Evolutionary conservation across 2,329 filamentous ascomycete genomes (phyloP).

Genomic region (Penicillium hesseltinei): DNA sequence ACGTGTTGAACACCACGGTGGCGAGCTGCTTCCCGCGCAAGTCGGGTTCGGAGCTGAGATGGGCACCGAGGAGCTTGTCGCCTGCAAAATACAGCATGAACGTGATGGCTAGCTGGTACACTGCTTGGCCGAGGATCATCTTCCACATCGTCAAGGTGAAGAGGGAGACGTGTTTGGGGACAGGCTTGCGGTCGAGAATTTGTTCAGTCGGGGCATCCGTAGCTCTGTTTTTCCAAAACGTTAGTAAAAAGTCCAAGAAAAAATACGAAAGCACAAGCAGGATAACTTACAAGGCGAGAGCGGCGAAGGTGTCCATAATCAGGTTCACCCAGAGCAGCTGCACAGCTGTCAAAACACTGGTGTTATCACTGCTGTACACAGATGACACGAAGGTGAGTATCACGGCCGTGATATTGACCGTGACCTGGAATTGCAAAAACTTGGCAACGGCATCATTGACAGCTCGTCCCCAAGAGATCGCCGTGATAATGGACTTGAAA

Average conservation of each 20-base stretch:
- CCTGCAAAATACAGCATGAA: slow-evolving; percentile 81
- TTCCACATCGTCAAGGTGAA: slow-evolving; percentile 98
- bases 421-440: slow-evolving; percentile 64
- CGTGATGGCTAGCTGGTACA: slow-evolving; percentile 79
- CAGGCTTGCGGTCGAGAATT: slow-evolving; percentile 76
- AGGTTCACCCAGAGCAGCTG: slow-evolving; percentile 95
- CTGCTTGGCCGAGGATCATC: slow-evolving; percentile 91
- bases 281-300: slow-evolving; percentile 64
- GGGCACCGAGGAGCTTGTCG: slow-evolving; percentile 59
- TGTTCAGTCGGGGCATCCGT: slow-evolving; percentile 84
- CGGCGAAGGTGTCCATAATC: slow-evolving; percentile 96
- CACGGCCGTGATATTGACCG: slow-evolving; percentile 89
- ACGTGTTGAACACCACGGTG: slow-evolving; percentile 94
- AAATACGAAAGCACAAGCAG: not conserved
- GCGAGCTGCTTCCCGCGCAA: slow-evolving; percentile 54
- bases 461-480: slow-evolving; percentile 66
- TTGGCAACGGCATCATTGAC: slow-evolving; percentile 68
- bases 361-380: slow-evolving; percentile 66
- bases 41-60: slow-evolving; percentile 45
- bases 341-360: slow-evolving; percentile 79
- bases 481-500: slow-evolving; percentile 64
- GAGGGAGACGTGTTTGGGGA: slow-evolving; percentile 69
- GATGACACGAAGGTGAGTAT: slow-evolving; percentile 83
- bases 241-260: slow-evolving; percentile 4
- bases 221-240: slow-evolving; percentile 45